Base-by-base conservation (phyloP, 257 asterid genomes). In the Avicennia marina region DNA sequence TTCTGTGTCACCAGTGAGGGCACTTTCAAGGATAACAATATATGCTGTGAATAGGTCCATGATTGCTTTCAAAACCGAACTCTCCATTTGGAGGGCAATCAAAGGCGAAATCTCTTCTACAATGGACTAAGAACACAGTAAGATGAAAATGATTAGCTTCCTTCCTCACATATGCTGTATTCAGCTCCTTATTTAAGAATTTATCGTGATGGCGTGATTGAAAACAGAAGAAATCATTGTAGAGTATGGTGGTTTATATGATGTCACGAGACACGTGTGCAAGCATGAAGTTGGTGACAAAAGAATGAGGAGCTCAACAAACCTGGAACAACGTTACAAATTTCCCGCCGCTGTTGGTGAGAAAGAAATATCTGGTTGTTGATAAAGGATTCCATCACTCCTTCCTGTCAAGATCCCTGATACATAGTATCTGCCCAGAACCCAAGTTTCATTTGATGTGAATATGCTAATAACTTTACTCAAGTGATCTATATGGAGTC, bases 311-410 rank as follows among this genome's bases (percentile, higher is more conserved):
- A 64, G 46, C 24, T 38, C 27, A 41, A 55, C 80, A 29, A 58
- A 86, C 95, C 95, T 84, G 96, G 56, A 77, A 69, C n/a, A 88
- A 53, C 11, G 84, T 85, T 20, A 82, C 56, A 49, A 88, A 77
- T 56, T 88, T 88, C 55, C 88, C 69, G 56, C 93, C 95, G 54
- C 96, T 88, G 74, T 66, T 72, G 7, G 93, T 64, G 32, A 88
- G 94, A 57, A 76, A 71, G 59, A 81, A 72, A 53, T 76, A 80
- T 82, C 88, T 0, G 77, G 81, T 25, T 63, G 75, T 47, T 72
- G 78, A 54, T 76, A 72, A 19, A 54, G 17, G 16, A 33, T 56
- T 16, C 53, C 53, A 32, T n/a, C 25, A 44, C 48, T 72, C 56
- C 63, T 72, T 42, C 72, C 80, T 8, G 48, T 65, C 72, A 84